Evolutionary conservation across 2,329 filamentous ascomycete species (phyloP), one percentile per base, ranked within the genome.

Genomic region (Knufia petricola): DNA sequence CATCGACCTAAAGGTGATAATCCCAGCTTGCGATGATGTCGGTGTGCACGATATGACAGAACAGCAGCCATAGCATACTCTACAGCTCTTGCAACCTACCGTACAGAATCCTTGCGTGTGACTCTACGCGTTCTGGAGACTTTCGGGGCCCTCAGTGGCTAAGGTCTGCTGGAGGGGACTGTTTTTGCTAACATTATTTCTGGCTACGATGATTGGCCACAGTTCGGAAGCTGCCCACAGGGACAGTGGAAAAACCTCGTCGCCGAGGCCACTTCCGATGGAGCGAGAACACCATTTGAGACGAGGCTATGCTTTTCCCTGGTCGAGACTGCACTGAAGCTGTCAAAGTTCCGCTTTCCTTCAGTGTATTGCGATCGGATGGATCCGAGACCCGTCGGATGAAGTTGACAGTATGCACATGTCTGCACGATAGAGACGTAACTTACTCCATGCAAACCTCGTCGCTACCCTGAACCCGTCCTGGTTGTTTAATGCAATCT

Each of bases 141-240:
- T n/a, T 8, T 17, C 32, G 32, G n/a, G n/a, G n/a, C 10, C 32
- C 7, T 36, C 32, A 13, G 15, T 8, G 32, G 7, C 15, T 17
- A n/a, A 36, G 32, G 32, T 36, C 32, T 36, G 32, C 32, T n/a
- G 15, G 32, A 36, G 7, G 15, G 6, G 6, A 36, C 32, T n/a
- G 32, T 4, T 36, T 36, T 12, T 36, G 32, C 32, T 36, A 36
- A 36, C 32, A 36, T 36, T 36, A 36, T 36, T 36, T 36, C 32
- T 36, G 6, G 32, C 32, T 17, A 8, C 15, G 7, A 4, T 36
- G 32, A 36, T 36, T 36, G 32, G 32, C 32, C 13, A 36, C 10
- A 36, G 32, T 17, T 36, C 32, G 32, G 32, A 36, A 36, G 32
- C 32, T 36, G 32, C 32, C 32, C 32, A 36, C 13, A 36, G 15